Conservation (phyloP, 768 basidiomycete species). For the Dictyophora rubrovolvata region DNA sequence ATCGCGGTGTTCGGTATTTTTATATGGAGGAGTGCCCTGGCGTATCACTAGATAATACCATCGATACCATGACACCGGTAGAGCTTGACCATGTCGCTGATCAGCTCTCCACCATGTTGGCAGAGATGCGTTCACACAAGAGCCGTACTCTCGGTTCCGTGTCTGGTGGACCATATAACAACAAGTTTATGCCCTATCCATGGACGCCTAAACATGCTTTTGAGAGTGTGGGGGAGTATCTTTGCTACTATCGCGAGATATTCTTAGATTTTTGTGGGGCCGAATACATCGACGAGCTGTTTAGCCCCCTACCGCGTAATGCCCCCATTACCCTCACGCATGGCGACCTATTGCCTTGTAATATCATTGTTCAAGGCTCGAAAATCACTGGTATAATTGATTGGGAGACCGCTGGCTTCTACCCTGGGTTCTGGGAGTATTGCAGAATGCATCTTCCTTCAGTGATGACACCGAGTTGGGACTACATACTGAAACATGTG, state of each 20-base stretch:
- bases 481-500: too few species aligned
- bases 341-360: too few species aligned
- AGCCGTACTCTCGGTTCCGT: slow-evolving; percentile 14
- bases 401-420: slow-evolving; percentile 13
- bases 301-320: too few species aligned
- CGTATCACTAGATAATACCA: too few species aligned
- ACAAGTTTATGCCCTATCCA: slow-evolving; percentile 13
- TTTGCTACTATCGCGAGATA: slow-evolving; percentile 11
- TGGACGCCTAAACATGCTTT: slow-evolving; percentile 11
- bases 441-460: slow-evolving; percentile 6
- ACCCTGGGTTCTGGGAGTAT: slow-evolving; percentile 12
- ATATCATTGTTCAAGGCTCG: not conserved
- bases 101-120: slow-evolving; percentile 7
- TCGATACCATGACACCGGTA: too few species aligned
- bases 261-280: too few species aligned
- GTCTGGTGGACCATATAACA: slow-evolving; percentile 17
- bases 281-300: too few species aligned
- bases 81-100: too few species aligned
- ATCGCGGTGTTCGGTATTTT: too few species aligned
- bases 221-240: slow-evolving; percentile 15
- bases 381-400: slow-evolving; percentile 14
- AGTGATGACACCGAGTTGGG: too few species aligned
- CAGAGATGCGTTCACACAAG: slow-evolving; percentile 12
- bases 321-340: too few species aligned
- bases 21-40: too few species aligned